Evolutionary conservation across 1,284 basidiomycete genomes (phyloP).

Genomic region (Cryptococcus depauperatus): DNA sequence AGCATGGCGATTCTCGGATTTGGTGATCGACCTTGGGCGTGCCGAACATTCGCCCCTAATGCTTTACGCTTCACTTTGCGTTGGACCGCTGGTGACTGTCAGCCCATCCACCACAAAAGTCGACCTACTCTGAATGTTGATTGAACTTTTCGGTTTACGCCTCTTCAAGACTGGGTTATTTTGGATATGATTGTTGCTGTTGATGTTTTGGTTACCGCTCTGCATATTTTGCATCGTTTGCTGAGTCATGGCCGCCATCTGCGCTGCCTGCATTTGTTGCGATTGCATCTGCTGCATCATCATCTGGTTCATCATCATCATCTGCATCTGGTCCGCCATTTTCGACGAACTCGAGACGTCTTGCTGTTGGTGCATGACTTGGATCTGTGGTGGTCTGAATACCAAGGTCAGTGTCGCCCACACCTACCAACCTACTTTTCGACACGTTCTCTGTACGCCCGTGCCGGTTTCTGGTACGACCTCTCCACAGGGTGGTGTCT

Average conservation of each 20-base stretch:
- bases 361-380: constrained; percentile 8
- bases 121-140: constrained; percentile 28
- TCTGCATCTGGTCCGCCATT: constrained; percentile 22
- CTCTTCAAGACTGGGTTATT: neutral
- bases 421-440: too few species aligned
- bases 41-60: neutral
- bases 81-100: neutral
- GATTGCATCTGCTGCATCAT: constrained; percentile 32
- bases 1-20: neutral
- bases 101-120: too few species aligned
- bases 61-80: constrained; percentile 3
- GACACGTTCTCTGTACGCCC: neutral
- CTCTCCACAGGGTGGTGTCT: too few species aligned
- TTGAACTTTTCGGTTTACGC: constrained; percentile 3
- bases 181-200: neutral
- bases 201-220: neutral
- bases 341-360: constrained; percentile 1
- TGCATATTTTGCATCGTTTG: constrained; percentile 10
- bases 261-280: constrained; percentile 30
- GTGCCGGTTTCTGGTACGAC: neutral
- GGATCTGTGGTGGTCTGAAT: constrained; percentile 8
- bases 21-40: neutral
- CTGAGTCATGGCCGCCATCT: constrained; percentile 25
- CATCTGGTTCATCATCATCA: constrained; percentile 36
- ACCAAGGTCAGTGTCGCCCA: neutral